A percentile compares a stretch with the other conserved stretches of the same genome.
Evolutionary conservation across 2,329 filamentous ascomycete species (phyloP).

Genomic region (Botrytis pseudocinerea): DNA sequence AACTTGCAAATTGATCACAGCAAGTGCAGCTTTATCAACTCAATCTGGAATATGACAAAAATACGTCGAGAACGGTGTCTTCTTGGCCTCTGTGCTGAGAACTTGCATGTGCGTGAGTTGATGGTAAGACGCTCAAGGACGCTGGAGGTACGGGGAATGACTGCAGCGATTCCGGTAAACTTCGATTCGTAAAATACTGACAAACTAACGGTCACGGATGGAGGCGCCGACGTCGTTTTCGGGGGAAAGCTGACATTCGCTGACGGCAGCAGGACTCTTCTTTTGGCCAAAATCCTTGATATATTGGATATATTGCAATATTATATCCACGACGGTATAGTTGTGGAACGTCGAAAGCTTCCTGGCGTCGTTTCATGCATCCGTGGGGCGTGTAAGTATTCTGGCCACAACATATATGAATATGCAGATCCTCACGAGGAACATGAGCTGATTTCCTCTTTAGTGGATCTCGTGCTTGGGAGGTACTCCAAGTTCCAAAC

Average conservation of each 20-base stretch:
- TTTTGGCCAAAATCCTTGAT: constrained; percentile 19
- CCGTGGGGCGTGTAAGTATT: constrained; percentile 9
- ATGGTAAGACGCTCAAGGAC: not conserved
- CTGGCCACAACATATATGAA: constrained; percentile 17
- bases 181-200: constrained; percentile 16
- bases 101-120: not conserved
- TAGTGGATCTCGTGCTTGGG: constrained; percentile 10
- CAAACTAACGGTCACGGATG: constrained; percentile 18
- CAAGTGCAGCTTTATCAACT: constrained; percentile 21
- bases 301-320: constrained; percentile 11
- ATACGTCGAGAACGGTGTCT: constrained; percentile 6
- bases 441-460: constrained; percentile 15
- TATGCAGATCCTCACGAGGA: constrained; percentile 22
- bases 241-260: constrained; percentile 16
- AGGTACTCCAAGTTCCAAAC: constrained; percentile 7
- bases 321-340: constrained; percentile 19
- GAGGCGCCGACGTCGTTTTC: constrained; percentile 8
- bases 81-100: constrained; percentile 7
- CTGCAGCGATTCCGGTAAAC: constrained; percentile 21
- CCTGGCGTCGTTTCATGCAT: constrained; percentile 14
- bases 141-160: constrained; percentile 19
- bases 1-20: constrained; percentile 2
- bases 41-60: constrained; percentile 23
- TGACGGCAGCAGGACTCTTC: constrained; percentile 16
- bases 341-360: constrained; percentile 2